A percentile compares a stretch with the other conserved stretches of the same genome.
Conservation (phyloP, 2,329 filamentous ascomycete genomes). For the Elsinoe perseae region DNA sequence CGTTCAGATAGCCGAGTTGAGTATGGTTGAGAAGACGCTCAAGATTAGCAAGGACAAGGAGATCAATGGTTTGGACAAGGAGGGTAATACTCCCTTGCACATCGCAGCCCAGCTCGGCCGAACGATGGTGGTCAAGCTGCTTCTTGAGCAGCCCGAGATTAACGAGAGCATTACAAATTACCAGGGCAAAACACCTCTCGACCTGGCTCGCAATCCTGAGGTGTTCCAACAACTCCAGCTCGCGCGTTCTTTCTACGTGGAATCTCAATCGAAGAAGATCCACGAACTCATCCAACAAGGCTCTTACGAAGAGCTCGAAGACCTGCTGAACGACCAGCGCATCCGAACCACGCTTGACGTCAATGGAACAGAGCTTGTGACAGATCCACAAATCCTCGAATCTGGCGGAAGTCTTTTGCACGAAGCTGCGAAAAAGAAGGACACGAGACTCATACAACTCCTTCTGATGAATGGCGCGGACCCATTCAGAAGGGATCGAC, state of each 20-base stretch:
- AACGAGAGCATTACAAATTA: constrained; percentile 84
- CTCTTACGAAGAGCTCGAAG: constrained; percentile 71
- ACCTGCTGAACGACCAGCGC: constrained; percentile 73
- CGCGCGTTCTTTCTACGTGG: constrained; percentile 79
- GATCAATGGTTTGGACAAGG: constrained; percentile 81
- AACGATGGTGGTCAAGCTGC: constrained; percentile 67
- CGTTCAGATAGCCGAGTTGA: constrained; percentile 87
- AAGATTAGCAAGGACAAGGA: constrained; percentile 57
- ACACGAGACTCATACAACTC: constrained; percentile 80
- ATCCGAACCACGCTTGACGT: constrained; percentile 85
- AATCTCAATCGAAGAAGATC: constrained; percentile 74
- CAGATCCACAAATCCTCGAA: constrained; percentile 67
- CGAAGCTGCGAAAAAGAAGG: constrained; percentile 81
- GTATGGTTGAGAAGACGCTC: constrained; percentile 90
- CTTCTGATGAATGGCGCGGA: constrained; percentile 90
- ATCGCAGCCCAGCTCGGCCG: constrained; percentile 78
- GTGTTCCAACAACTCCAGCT: constrained; percentile 95
- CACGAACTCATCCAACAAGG: constrained; percentile 66
- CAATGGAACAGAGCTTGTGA: constrained; percentile 82
- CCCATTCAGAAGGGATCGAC: constrained; percentile 88
- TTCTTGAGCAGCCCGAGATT: constrained; percentile 74
- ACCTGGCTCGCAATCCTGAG: constrained; percentile 82
- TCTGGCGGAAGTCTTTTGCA: constrained; percentile 88
- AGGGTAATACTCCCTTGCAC: constrained; percentile 90
- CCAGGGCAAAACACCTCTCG: constrained; percentile 75